Evolutionary conservation across 768 basidiomycete genomes (phyloP).

Genomic region (Tricholoma flavovirens): DNA sequence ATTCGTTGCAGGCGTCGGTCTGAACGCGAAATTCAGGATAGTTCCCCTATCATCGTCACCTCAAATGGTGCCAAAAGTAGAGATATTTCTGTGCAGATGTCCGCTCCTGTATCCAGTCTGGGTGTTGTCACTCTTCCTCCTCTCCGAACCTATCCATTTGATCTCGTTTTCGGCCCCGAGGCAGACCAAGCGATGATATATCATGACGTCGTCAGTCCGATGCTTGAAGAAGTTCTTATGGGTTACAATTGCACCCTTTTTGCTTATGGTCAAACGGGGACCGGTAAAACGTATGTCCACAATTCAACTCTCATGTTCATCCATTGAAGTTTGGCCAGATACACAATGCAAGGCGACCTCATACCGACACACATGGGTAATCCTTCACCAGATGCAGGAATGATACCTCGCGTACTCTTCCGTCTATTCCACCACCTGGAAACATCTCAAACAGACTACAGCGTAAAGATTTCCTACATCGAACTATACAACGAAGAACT

Average conservation of each 20-base stretch:
- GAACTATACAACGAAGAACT: constrained; percentile 99
- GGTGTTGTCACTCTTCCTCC: constrained; percentile 74
- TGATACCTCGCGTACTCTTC: constrained; percentile 92
- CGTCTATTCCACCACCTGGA: constrained; percentile 88
- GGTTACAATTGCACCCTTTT: constrained; percentile 98
- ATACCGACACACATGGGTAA: constrained; percentile 78
- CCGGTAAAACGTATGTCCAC: constrained; percentile 87
- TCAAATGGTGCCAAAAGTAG: constrained; percentile 72
- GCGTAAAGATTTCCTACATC: constrained; percentile 89
- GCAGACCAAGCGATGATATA: constrained; percentile 94
- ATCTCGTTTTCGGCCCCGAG: constrained; percentile 93
- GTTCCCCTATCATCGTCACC: constrained; percentile 82
- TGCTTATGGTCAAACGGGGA: constrained; percentile 98
- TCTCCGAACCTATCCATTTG: constrained; percentile 86
- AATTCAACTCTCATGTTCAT: neutral
- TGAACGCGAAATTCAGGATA: constrained; percentile 76
- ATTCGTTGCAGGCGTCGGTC: constrained; percentile 86
- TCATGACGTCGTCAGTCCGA: constrained; percentile 86
- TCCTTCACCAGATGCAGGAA: constrained; percentile 85
- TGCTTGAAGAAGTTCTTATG: constrained; percentile 88
- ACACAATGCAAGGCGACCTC: constrained; percentile 98
- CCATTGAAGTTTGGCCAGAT: constrained; percentile 33
- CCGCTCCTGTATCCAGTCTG: constrained; percentile 59
- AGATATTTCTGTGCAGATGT: constrained; percentile 77
- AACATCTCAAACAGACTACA: constrained; percentile 69